These are phyloP conservation scores for Melanomma pulvis-pyrius DNA, from an alignment of 495 filamentous ascomycete species.

Conservation along the genomic window DNA sequence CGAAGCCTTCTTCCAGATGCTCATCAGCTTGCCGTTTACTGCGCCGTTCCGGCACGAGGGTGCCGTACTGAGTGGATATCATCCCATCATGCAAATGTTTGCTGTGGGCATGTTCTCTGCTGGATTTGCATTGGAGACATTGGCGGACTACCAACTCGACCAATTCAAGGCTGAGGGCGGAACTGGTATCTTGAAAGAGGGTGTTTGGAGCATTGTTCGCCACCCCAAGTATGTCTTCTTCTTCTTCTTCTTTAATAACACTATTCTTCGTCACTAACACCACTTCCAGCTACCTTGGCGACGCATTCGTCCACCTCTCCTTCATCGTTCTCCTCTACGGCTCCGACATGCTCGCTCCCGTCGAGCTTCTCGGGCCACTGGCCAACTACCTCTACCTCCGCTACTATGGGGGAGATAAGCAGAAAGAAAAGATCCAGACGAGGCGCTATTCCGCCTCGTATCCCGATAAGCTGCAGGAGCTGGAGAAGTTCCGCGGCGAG, in stretches of 20 bases:
- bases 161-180: slow-evolving; percentile 43
- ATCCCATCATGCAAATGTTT: slow-evolving; percentile 47
- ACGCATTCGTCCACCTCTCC: slow-evolving; percentile 57
- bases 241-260: neutral
- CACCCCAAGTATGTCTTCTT: slow-evolving; percentile 59
- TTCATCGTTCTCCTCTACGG: slow-evolving; percentile 55
- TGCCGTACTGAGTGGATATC: slow-evolving; percentile 35
- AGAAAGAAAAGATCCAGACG: slow-evolving; percentile 56
- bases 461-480: slow-evolving; percentile 54
- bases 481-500: slow-evolving; percentile 53
- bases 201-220: slow-evolving; percentile 62
- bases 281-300: slow-evolving; percentile 57
- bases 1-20: slow-evolving; percentile 55
- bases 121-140: slow-evolving; percentile 56
- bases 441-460: slow-evolving; percentile 52
- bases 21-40: slow-evolving; percentile 59
- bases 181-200: slow-evolving; percentile 52
- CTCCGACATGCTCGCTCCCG: slow-evolving; percentile 55
- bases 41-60: slow-evolving; percentile 52
- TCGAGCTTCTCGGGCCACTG: slow-evolving; percentile 57
- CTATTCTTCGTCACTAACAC: neutral
- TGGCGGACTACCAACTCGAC: slow-evolving; percentile 59
- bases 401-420: slow-evolving; percentile 56
- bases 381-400: slow-evolving; percentile 63
- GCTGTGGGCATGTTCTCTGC: slow-evolving; percentile 58